These are phyloP conservation scores for Solanum ossicruentum DNA, from an alignment of 257 asterid genomes.

Conservation along the genomic window DNA sequence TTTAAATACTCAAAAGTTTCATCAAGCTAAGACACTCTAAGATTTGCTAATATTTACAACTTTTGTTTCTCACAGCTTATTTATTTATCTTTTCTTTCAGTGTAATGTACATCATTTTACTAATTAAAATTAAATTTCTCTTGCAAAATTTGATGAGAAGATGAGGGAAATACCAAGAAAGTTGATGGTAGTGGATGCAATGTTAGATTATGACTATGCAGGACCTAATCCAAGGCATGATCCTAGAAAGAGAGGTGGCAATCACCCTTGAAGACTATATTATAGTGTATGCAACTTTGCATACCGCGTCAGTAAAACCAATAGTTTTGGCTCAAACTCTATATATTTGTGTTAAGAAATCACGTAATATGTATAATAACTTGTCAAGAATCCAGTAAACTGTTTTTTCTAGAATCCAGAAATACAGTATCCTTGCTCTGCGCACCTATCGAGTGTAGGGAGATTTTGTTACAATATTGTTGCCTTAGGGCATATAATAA, in stretches of 20 bases:
- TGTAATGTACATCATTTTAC: not conserved
- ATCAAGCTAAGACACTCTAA: not conserved
- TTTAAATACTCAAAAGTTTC: not conserved
- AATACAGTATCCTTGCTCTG: not conserved
- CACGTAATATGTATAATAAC: not conserved
- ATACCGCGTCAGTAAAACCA: fast-evolving
- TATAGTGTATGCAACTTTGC: not conserved
- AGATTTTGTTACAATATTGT: not conserved
- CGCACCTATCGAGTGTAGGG: not conserved
- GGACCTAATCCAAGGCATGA: conserved; percentile 69
- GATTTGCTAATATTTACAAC: not conserved
- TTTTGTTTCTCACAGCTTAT: not conserved
- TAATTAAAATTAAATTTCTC: not conserved
- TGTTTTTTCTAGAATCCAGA: not conserved
- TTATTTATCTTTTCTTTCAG: not conserved
- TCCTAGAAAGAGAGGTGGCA: conserved; percentile 60
- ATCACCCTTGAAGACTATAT: conserved; percentile 18
- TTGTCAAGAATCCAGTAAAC: fast-evolving
- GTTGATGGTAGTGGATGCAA: conserved; percentile 17
- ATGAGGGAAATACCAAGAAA: conserved; percentile 12
- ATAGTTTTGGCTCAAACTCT: not conserved
- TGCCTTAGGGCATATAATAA: not conserved
- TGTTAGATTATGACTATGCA: conserved; percentile 57
- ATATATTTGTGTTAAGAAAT: not conserved
- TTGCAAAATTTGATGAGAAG: not conserved